Percentiles rank a stretch among this genome's conserved stretches.
Conservation (phyloP, 257 asterid genomes). For the Ajuga chamaepitys region DNA sequence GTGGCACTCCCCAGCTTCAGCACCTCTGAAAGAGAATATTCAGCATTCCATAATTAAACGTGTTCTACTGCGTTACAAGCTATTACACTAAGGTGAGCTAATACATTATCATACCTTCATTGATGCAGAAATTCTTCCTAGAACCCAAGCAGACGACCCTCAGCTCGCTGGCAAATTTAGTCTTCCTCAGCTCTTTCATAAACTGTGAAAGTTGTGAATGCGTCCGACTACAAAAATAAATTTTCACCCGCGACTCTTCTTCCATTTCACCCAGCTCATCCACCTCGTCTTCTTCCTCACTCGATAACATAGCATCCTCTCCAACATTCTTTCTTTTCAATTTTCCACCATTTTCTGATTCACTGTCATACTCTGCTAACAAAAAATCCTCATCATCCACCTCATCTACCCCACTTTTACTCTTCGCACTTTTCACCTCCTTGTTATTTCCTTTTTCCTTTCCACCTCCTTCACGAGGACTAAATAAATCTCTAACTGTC, state of each 20-base stretch:
- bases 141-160: slow-evolving; percentile 87
- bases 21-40: slow-evolving; percentile 50
- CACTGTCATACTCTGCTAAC: slow-evolving; percentile 83
- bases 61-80: not conserved
- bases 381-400: slow-evolving; percentile 65
- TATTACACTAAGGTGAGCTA: not conserved
- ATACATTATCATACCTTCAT: slow-evolving; percentile 53
- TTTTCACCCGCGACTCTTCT: slow-evolving; percentile 48
- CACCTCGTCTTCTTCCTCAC: slow-evolving; percentile 68
- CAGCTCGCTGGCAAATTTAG: slow-evolving; percentile 63
- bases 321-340: slow-evolving; percentile 52
- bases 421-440: slow-evolving; percentile 24
- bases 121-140: slow-evolving; percentile 83
- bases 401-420: slow-evolving; percentile 32
- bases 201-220: slow-evolving; percentile 99
- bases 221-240: slow-evolving; percentile 90
- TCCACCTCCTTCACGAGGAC: slow-evolving; percentile 18
- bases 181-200: slow-evolving; percentile 85
- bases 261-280: slow-evolving; percentile 35
- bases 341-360: slow-evolving; percentile 41
- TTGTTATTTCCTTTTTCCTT: slow-evolving; percentile 16
- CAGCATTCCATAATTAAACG: slow-evolving; percentile 8
- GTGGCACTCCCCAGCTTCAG: slow-evolving; percentile 58
- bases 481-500: slow-evolving; percentile 34
- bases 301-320: slow-evolving; percentile 35